Conservation (phyloP, 2,329 filamentous ascomycete genomes). For the Alternaria consortialis region DNA sequence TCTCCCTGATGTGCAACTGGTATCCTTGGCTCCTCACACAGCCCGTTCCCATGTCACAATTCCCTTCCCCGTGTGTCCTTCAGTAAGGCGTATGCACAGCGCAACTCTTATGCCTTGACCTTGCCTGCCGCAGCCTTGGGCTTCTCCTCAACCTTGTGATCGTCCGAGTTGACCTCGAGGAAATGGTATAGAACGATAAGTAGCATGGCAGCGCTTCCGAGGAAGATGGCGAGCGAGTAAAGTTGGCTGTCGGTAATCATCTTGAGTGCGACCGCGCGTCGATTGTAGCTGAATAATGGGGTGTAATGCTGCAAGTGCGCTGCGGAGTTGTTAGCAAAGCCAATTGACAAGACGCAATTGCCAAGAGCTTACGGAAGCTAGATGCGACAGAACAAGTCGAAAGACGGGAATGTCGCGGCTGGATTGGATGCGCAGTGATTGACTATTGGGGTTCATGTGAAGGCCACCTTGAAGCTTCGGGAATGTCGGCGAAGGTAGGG, state of each 20-base stretch:
- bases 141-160: slow-evolving; percentile 50
- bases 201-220: slow-evolving; percentile 88
- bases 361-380: slow-evolving; percentile 9
- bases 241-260: slow-evolving; percentile 97
- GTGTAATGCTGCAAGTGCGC: slow-evolving; percentile 17
- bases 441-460: slow-evolving; percentile 19
- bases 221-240: slow-evolving; percentile 90
- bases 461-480: slow-evolving; percentile 40
- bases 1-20: neutral
- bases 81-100: neutral
- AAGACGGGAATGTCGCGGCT: slow-evolving; percentile 13
- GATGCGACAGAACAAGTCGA: neutral
- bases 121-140: slow-evolving; percentile 40
- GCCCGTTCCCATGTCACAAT: neutral
- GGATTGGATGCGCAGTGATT: slow-evolving; percentile 13
- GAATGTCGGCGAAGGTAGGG: slow-evolving; percentile 24
- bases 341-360: neutral
- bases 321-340: slow-evolving; percentile 25
- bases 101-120: slow-evolving; percentile 30
- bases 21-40: neutral
- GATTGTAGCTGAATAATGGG: slow-evolving; percentile 17
- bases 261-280: slow-evolving; percentile 54
- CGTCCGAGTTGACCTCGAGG: slow-evolving; percentile 88
- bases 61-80: neutral
- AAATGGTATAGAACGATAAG: slow-evolving; percentile 96